Evolutionary conservation across 129 eudicot genomes (phyloP).

Genomic region (Solidago caesia): DNA sequence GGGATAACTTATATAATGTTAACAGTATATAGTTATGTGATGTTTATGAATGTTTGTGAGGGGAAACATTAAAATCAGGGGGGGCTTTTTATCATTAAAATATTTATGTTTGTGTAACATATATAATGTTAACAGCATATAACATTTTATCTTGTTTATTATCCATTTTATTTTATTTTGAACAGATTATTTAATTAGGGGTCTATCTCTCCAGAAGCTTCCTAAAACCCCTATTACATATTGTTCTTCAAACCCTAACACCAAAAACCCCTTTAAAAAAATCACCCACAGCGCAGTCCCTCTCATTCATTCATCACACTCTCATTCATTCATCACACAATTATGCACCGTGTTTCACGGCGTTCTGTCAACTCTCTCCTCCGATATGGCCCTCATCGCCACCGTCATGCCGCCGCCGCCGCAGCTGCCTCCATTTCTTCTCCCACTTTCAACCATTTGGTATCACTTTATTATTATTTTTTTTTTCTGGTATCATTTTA

Average conservation of each 20-base stretch:
- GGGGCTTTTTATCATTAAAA: no score
- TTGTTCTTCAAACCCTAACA: conserved; percentile 28
- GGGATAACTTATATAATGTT: no score
- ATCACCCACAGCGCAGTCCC: background rate
- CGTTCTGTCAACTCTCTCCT: conserved; percentile 68
- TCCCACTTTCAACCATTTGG: conserved; percentile 34
- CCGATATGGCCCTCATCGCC: conserved; percentile 49
- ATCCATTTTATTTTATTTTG: no score
- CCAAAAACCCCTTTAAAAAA: conserved; percentile 25
- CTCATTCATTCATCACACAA: background rate
- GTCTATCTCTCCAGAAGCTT: no score
- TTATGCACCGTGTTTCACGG: conserved; percentile 72
- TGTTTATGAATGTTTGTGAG: no score
- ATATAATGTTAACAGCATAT: no score
- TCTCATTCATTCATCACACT: background rate
- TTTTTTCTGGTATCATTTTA: no score
- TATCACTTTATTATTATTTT: conserved; percentile 20
- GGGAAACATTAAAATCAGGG: no score
- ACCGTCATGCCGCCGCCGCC: conserved; percentile 40
- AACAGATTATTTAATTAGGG: no score
- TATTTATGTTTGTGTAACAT: no score
- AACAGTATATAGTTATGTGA: no score
- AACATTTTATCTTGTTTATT: no score
- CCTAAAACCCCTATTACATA: conserved; percentile 31
- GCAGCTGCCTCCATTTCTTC: conserved; percentile 42